These are phyloP conservation scores for Scutellaria minor DNA, from an alignment of 257 asterid species.

Conservation along the genomic window DNA sequence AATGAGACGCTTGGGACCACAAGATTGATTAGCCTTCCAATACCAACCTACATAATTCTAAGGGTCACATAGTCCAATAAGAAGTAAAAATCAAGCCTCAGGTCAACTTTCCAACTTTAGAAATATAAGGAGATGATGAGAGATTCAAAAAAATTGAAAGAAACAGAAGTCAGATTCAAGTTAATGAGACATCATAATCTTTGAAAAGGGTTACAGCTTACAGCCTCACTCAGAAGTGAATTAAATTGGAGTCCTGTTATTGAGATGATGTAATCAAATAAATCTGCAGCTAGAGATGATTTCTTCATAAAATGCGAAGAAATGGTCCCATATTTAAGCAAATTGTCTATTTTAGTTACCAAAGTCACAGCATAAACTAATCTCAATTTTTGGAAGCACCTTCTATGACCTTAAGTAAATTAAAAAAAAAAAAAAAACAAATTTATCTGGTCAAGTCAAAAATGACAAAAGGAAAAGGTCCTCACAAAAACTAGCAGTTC, in stretches of 20 bases:
- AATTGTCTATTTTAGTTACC: neutral
- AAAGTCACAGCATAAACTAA: neutral
- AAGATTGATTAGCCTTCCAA: conserved; percentile 5
- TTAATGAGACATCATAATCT: conserved; percentile 10
- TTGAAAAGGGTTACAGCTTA: neutral
- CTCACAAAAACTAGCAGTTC: neutral
- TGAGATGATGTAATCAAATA: neutral
- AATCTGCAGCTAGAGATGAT: conserved; percentile 11
- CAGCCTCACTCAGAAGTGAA: neutral
- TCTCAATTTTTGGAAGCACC: neutral
- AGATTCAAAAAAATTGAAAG: neutral
- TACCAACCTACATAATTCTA: conserved; percentile 19
- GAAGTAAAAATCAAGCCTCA: conserved; percentile 13
- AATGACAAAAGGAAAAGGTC: neutral
- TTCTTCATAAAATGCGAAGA: conserved; percentile 3
- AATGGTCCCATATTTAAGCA: conserved; percentile 5
- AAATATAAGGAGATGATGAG: neutral
- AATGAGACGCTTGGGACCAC: conserved; percentile 16
- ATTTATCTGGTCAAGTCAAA: conserved; percentile 1
- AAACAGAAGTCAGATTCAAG: neutral
- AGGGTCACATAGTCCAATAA: neutral
- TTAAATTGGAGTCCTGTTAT: neutral
- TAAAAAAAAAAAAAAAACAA: neutral
- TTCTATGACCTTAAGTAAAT: neutral
- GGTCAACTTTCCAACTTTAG: conserved; percentile 4